These are phyloP conservation scores for Colletotrichum lindemuthianum DNA, from an alignment of 2,329 filamentous ascomycete species.

Conservation along the genomic window DNA sequence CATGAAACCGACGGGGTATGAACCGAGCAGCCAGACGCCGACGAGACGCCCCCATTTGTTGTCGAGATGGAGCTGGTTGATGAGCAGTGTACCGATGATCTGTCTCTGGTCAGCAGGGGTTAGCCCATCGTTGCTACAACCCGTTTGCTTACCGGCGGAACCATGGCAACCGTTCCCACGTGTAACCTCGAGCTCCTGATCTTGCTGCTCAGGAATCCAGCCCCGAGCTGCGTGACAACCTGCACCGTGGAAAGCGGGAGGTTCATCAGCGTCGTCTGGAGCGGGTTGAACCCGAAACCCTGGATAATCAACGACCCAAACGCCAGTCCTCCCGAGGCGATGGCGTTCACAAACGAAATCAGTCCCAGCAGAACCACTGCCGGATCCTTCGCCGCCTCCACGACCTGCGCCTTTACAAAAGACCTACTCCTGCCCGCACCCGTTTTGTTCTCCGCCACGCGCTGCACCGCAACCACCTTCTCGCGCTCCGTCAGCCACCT, in stretches of 20 bases:
- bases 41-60: conserved; percentile 32
- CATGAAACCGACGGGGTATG: conserved; percentile 34
- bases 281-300: conserved; percentile 63
- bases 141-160: conserved; percentile 11
- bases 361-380: conserved; percentile 40
- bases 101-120: not conserved
- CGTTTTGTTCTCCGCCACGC: conserved; percentile 43
- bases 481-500: conserved; percentile 44
- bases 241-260: conserved; percentile 52
- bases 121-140: not conserved
- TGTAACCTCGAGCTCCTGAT: conserved; percentile 21
- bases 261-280: conserved; percentile 66
- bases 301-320: conserved; percentile 54
- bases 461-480: conserved; percentile 42
- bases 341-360: conserved; percentile 29
- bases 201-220: conserved; percentile 28
- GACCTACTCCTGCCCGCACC: conserved; percentile 36
- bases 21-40: conserved; percentile 29
- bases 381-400: conserved; percentile 39
- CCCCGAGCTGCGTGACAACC: conserved; percentile 23
- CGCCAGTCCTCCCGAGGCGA: conserved; percentile 22
- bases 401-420: conserved; percentile 27
- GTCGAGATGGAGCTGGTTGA: conserved; percentile 30
- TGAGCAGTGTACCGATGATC: conserved; percentile 29
- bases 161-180: conserved; percentile 24